A percentile compares a stretch with the other conserved stretches of the same genome.
phyloP scores from a whole-genome alignment of 208 protist genomes.

The Crithidia acanthocephali region DNA sequence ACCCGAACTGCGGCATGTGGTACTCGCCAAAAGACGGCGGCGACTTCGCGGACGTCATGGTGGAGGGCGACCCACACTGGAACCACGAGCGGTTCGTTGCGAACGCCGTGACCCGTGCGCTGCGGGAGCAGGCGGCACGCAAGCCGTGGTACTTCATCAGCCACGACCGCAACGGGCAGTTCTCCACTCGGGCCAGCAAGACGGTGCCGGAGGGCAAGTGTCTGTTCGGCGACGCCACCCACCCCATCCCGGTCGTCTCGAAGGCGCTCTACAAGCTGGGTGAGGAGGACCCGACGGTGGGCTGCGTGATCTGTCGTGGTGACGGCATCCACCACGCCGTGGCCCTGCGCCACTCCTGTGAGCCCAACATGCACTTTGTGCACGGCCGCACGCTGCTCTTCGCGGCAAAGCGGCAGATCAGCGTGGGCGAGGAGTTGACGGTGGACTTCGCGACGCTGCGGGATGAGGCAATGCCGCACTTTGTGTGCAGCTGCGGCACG shows the following conservation, averaged over 20 bases:
- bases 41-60: constrained; percentile 89
- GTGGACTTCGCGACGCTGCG: constrained; percentile 87
- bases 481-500: constrained; percentile 84
- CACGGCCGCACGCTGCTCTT: constrained; percentile 82
- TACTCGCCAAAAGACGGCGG: constrained; percentile 82
- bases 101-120: constrained; percentile 61
- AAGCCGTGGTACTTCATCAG: constrained; percentile 87
- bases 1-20: constrained; percentile 93
- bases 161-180: constrained; percentile 81
- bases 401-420: constrained; percentile 79
- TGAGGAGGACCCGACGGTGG: constrained; percentile 71
- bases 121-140: constrained; percentile 69
- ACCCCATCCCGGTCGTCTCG: constrained; percentile 74
- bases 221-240: constrained; percentile 74
- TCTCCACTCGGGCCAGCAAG: constrained; percentile 72
- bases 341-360: constrained; percentile 89
- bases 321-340: constrained; percentile 77
- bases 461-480: constrained; percentile 79
- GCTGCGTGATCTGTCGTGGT: constrained; percentile 74
- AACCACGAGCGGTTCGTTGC: constrained; percentile 81
- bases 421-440: constrained; percentile 86
- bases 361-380: constrained; percentile 89
- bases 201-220: constrained; percentile 74
- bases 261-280: constrained; percentile 83
- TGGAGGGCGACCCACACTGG: constrained; percentile 78